Evolutionary conservation across 768 basidiomycete genomes (phyloP), one percentile per base, ranked within the genome.

Genomic region (Leccinum obscurum): DNA sequence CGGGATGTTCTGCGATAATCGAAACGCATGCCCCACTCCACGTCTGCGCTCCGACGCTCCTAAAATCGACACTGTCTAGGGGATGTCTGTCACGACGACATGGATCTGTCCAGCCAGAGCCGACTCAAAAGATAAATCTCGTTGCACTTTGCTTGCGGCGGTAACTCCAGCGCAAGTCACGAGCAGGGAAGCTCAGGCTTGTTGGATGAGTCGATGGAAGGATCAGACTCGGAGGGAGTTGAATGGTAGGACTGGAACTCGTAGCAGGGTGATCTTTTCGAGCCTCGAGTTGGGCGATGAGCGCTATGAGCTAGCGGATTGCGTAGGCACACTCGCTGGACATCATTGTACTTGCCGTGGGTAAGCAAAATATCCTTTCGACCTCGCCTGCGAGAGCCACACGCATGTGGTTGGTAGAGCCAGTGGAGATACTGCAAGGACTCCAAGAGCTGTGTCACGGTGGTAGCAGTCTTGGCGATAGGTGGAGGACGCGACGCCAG

Each of bases 11-110:
- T 3, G 82, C 82, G 44, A 94, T 83, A 74, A 86, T 81, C 57
- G 95, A 79, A 7, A 95, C 83, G 64, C 88, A 92, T 3, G 91
- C 88, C 10, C 88, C 85, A 3, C 92, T 92, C 93, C 93, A 95
- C 0, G 92, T 95, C 75, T 94, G 92, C 32, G 91, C 86, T 1
- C 93, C 93, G n/a, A 93, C 85, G 56, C 86, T 89, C 15, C 78
- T 75, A 62, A 84, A 88, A 64, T 91, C 88, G 20, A 80, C 75
- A 58, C 89, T 86, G 54, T 86, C 81, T 50, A 93, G 74, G 2
- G 90, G 2, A 86, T 80, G 70, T 94, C 93, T 30, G 78, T 85
- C 53, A 95, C 66, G 54, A 77, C 69, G 11, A 89, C 74, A 11
- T 74, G 65, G 49, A 79, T 64, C 51, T 60, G 41, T 50, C 64